A percentile compares a stretch with the other conserved stretches of the same genome.
These are phyloP conservation scores for Suillus decipiens DNA, from an alignment of 768 basidiomycete species.

Conservation along the genomic window DNA sequence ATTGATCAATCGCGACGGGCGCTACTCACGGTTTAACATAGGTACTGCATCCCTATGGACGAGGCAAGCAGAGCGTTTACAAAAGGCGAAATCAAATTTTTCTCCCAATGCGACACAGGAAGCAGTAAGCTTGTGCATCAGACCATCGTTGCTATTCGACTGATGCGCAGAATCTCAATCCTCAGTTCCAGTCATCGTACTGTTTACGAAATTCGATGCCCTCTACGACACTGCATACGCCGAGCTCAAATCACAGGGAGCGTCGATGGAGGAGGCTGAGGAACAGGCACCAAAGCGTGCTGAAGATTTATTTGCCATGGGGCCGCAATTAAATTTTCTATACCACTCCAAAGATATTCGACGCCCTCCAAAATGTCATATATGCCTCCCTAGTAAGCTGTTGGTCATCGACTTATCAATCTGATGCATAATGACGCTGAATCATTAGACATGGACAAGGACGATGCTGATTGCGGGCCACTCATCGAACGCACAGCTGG, in stretches of 20 bases:
- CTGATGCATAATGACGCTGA: no score
- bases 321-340: conserved; percentile 2
- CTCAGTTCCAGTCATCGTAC: conserved; percentile 39
- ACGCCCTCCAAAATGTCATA: background rate
- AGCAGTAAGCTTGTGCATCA: background rate
- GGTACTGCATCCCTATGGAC: conserved; percentile 41
- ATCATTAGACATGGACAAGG: no score
- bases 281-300: conserved; percentile 18
- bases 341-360: no score
- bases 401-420: background rate
- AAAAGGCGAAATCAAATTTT: conserved; percentile 29
- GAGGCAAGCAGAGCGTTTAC: conserved; percentile 27
- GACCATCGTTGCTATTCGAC: background rate
- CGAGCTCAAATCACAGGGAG: conserved; percentile 14
- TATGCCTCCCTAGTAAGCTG: conserved; percentile 4
- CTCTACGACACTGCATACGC: conserved; percentile 24
- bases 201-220: conserved; percentile 43
- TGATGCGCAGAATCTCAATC: background rate
- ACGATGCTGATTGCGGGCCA: no score
- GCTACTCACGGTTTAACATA: conserved; percentile 15
- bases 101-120: conserved; percentile 10
- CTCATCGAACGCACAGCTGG: no score
- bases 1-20: background rate
- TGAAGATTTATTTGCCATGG: conserved; percentile 4
- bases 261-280: conserved; percentile 14